These are phyloP conservation scores for Avicennia marina DNA, from an alignment of 257 asterid species.

Conservation along the genomic window DNA sequence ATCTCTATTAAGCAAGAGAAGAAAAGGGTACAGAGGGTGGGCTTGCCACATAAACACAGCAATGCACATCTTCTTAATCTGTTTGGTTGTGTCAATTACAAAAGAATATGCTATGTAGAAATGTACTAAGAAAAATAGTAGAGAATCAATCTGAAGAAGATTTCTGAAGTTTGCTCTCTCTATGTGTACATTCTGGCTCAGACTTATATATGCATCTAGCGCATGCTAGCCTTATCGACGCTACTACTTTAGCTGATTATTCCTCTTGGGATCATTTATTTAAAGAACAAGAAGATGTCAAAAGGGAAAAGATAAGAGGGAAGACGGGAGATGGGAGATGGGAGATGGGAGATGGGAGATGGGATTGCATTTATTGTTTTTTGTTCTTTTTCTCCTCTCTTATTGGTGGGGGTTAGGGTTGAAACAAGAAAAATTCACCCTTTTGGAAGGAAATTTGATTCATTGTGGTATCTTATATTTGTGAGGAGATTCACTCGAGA, in stretches of 20 bases:
- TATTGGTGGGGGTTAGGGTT: conserved; percentile 23
- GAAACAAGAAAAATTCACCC: conserved; percentile 12
- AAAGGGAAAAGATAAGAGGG: background rate
- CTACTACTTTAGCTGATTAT: conserved; percentile 8
- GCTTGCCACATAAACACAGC: conserved; percentile 68
- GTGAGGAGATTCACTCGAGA: background rate
- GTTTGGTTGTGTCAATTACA: background rate
- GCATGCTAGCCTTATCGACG: conserved; percentile 5
- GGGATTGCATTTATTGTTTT: conserved; percentile 9
- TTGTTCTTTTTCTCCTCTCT: background rate
- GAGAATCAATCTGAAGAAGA: background rate
- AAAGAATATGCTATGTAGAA: background rate
- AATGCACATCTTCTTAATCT: conserved; percentile 72
- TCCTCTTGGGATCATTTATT: too few relatives aligned
- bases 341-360: too few relatives aligned
- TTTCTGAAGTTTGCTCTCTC: background rate
- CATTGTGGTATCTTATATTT: background rate
- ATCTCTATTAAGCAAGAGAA: conserved; percentile 71
- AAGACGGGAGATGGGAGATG: too few relatives aligned
- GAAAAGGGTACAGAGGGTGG: conserved; percentile 53
- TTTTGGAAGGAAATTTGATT: conserved; percentile 2
- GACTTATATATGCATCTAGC: background rate
- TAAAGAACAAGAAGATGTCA: background rate
- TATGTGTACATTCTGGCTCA: background rate
- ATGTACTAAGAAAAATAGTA: background rate